phyloP scores from a whole-genome alignment of 2,329 filamentous ascomycete species.

The Colletotrichum eleusines region DNA sequence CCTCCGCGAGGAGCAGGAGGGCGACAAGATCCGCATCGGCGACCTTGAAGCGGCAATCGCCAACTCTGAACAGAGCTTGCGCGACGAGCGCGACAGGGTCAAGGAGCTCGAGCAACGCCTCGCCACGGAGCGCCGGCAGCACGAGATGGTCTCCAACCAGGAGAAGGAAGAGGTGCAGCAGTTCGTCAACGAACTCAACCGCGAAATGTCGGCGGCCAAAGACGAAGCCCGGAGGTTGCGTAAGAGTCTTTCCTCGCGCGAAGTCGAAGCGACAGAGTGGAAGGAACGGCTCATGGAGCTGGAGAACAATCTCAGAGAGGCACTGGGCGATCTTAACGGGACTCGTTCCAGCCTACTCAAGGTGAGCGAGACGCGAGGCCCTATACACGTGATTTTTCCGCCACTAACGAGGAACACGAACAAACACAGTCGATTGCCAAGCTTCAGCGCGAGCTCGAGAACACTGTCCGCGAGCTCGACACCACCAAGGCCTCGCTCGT shows the following conservation, averaged over 20 bases:
- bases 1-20: slow-evolving; percentile 94
- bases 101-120: slow-evolving; percentile 81
- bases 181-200: slow-evolving; percentile 91
- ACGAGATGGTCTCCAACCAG: slow-evolving; percentile 85
- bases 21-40: slow-evolving; percentile 97
- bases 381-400: not conserved
- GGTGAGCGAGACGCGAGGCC: slow-evolving; percentile 57
- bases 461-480: slow-evolving; percentile 85
- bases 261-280: slow-evolving; percentile 91
- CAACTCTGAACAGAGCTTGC: slow-evolving; percentile 81
- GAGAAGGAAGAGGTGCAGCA: slow-evolving; percentile 97
- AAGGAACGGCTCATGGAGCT: slow-evolving; percentile 91
- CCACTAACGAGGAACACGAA: slow-evolving; percentile 8
- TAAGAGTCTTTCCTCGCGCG: slow-evolving; percentile 84
- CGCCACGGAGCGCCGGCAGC: slow-evolving; percentile 83
- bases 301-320: slow-evolving; percentile 87
- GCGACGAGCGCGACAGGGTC: slow-evolving; percentile 84
- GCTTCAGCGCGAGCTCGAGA: slow-evolving; percentile 88
- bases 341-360: slow-evolving; percentile 88
- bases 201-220: slow-evolving; percentile 82
- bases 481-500: slow-evolving; percentile 79
- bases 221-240: slow-evolving; percentile 87
- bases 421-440: slow-evolving; percentile 78
- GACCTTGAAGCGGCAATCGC: slow-evolving; percentile 88
- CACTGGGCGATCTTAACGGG: slow-evolving; percentile 87